A percentile compares a stretch with the other conserved stretches of the same genome.
Evolutionary conservation across 768 basidiomycete genomes (phyloP).

Genomic region (Dentipellis sp.): DNA sequence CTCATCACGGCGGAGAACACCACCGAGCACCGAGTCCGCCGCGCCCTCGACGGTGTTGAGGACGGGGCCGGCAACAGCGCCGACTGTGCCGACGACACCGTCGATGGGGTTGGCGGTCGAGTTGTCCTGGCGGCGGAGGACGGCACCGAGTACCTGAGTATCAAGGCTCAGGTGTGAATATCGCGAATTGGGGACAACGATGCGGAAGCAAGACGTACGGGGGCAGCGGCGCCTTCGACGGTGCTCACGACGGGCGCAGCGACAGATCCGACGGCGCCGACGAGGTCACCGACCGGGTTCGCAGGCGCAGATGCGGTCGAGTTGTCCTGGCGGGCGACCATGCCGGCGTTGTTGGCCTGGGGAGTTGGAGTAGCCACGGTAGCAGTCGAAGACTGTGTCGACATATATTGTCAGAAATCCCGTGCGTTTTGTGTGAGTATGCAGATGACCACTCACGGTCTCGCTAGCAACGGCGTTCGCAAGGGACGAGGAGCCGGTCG

Average conservation of each 20-base stretch:
- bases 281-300: not conserved
- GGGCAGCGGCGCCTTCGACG: not conserved
- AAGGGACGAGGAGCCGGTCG: not conserved
- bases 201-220: no score
- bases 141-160: not conserved
- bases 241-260: not conserved
- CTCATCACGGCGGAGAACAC: no score
- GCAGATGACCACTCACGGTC: not conserved
- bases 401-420: not conserved
- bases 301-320: not conserved
- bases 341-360: not conserved
- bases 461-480: not conserved
- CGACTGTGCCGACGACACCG: not conserved
- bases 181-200: no score
- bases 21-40: not conserved
- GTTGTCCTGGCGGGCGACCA: not conserved
- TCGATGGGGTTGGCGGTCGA: not conserved
- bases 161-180: no score
- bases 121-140: not conserved
- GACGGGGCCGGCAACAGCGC: not conserved
- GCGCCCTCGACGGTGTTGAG: not conserved
- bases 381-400: not conserved
- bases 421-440: no score
- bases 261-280: not conserved
- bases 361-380: not conserved